Evolutionary conservation across 257 asterid genomes (phyloP).

Genomic region (Nicotiana undulata): DNA sequence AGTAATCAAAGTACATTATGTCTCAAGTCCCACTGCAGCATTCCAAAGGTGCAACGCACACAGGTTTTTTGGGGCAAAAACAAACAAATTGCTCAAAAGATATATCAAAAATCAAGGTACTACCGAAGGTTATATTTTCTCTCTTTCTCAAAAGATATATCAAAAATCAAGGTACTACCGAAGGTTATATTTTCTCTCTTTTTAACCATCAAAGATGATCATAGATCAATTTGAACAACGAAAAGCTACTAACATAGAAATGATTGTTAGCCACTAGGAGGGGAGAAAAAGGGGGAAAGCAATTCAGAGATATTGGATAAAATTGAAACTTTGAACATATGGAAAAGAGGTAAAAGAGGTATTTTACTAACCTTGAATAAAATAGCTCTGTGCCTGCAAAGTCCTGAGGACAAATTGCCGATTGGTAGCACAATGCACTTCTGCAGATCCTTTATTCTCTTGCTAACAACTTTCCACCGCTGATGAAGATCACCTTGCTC

Average conservation of each 20-base stretch:
- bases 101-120: not conserved
- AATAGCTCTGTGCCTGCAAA: slow-evolving; percentile 95
- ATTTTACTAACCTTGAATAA: slow-evolving; percentile 65
- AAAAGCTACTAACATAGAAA: not conserved
- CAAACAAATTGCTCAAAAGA: not conserved
- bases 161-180: not conserved
- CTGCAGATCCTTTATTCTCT: slow-evolving; percentile 50
- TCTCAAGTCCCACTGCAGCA: not conserved
- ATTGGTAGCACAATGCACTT: slow-evolving; percentile 80
- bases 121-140: not conserved
- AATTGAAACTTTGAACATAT: not conserved
- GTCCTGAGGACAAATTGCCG: slow-evolving; percentile 78
- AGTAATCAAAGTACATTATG: not conserved
- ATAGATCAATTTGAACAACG: not conserved
- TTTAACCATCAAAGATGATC: not conserved
- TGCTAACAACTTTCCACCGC: slow-evolving; percentile 62
- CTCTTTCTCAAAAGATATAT: not conserved
- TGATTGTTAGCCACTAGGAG: not conserved
- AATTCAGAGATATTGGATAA: not conserved
- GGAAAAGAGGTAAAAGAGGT: not conserved
- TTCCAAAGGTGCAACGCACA: no score
- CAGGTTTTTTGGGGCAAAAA: not conserved
- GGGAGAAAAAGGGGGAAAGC: not conserved
- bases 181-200: not conserved
- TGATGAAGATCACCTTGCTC: slow-evolving; percentile 85